phyloP scores from a whole-genome alignment of 192 early-diverging fungal genomes.

The Mortierella alpina region DNA sequence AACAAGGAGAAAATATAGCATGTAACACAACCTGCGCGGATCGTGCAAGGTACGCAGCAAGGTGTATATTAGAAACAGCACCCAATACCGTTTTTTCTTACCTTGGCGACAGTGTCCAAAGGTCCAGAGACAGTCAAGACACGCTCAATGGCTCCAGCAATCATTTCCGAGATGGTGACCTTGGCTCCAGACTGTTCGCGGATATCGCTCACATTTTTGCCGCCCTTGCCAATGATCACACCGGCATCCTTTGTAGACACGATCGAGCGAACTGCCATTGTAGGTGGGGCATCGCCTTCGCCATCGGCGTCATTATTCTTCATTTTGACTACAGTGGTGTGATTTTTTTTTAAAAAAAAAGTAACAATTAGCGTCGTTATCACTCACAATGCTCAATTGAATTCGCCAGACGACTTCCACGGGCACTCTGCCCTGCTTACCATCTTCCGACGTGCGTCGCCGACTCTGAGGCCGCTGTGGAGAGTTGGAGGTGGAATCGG shows the following conservation, averaged over 20 bases:
- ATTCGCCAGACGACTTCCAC: background rate
- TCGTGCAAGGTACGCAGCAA: too few relatives aligned
- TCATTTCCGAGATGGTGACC: slow-evolving; percentile 88
- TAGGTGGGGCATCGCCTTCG: slow-evolving; percentile 6
- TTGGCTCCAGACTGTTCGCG: slow-evolving; percentile 84
- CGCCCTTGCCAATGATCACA: slow-evolving; percentile 89
- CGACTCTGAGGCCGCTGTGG: slow-evolving; percentile 23
- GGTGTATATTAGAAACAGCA: too few relatives aligned
- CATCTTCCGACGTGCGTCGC: slow-evolving; percentile 23
- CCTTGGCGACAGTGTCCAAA: slow-evolving; percentile 73
- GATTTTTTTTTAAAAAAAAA: background rate
- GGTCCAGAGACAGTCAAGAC: slow-evolving; percentile 80
- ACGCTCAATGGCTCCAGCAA: slow-evolving; percentile 75
- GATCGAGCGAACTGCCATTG: slow-evolving; percentile 61
- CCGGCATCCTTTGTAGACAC: slow-evolving; percentile 79
- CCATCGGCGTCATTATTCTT: slow-evolving; percentile 28
- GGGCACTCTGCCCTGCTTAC: slow-evolving; percentile 5
- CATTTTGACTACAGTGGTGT: background rate
- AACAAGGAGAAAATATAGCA: too few relatives aligned
- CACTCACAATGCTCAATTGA: too few relatives aligned
- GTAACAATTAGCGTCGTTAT: background rate
- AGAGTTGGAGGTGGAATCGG: slow-evolving; percentile 18
- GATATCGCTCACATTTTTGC: slow-evolving; percentile 89
- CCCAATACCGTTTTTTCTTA: slow-evolving; percentile 5
- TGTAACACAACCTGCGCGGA: too few relatives aligned